Evolutionary conservation across 2,329 filamentous ascomycete species (phyloP), one percentile per base, ranked within the genome.

Genomic region (Herpomyces periplanetae): DNA sequence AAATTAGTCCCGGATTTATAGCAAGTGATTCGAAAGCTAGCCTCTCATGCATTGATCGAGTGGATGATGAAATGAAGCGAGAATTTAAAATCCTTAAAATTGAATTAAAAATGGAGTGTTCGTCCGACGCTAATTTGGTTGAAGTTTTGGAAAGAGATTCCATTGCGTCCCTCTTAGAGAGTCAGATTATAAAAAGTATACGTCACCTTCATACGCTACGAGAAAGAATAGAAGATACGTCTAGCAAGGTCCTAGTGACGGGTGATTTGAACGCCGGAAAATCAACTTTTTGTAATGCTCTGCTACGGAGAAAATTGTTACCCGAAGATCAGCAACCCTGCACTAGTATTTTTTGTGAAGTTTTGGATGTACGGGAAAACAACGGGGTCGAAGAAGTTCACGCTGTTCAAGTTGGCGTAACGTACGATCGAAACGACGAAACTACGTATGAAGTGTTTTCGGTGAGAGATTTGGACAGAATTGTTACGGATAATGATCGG

Each of bases 241-340:
- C 75, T 3, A 91, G 75, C 40, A 96, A 96, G 37, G 80, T 96
- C 1, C 42, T 96, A 22, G 60, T 96, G 8, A 96, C 80, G 0
- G 80, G 80, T 31, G 80, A 96, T 34, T 41, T 96, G 20, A 96
- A 96, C 33, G 75, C 80, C 5, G 80, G 80, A 33, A 96, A 96
- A 35, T 96, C 80, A 3, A 96, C 80, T 1, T 96, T 96, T 31
- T 96, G 80, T 43, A 96, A 96, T 38, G 80, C 80, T n/a, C 45
- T 96, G 2, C 42, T 96, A 15, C 61, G 80, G 24, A 57, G 73
- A 25, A 91, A 91, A 39, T 54, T 96, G 11, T 42, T 96, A 3
- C 80, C 80, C 1, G 80, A 91, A 39, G 80, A 96, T 30, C 75
- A 96, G 37, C 80, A 91, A 34, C 80, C 80, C 2, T 96, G 80